Conservation (phyloP, 2,329 filamentous ascomycete species). For the Arthrobotrys pseudoclavata region DNA sequence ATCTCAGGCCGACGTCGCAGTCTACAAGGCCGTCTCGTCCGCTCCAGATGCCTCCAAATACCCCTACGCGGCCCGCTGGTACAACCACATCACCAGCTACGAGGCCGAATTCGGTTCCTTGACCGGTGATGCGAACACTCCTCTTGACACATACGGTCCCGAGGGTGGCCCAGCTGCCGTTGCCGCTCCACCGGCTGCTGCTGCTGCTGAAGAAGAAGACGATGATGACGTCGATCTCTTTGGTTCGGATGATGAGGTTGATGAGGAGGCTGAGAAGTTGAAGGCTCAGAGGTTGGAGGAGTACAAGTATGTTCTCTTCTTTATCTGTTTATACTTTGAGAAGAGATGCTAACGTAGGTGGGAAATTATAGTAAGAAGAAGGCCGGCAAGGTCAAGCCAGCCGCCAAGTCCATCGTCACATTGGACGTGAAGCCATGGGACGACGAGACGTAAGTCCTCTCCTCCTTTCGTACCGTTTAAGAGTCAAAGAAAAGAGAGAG, state of each 20-base stretch:
- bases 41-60: constrained; percentile 86
- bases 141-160: constrained; percentile 91
- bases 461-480: neutral
- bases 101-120: constrained; percentile 92
- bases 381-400: constrained; percentile 89
- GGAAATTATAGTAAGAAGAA: constrained; percentile 91
- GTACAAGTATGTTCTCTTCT: constrained; percentile 62
- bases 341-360: constrained; percentile 1
- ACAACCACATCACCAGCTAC: constrained; percentile 96
- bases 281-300: constrained; percentile 77
- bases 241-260: constrained; percentile 93
- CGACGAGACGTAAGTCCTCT: constrained; percentile 70
- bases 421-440: constrained; percentile 99
- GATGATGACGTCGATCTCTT: constrained; percentile 92
- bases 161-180: constrained; percentile 71
- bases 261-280: constrained; percentile 90
- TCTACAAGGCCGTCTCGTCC: constrained; percentile 87
- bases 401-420: constrained; percentile 96
- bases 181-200: constrained; percentile 83
- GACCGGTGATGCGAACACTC: constrained; percentile 89
- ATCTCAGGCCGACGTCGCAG: constrained; percentile 94
- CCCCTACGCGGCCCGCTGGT: constrained; percentile 96
- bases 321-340: neutral
- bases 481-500: neutral
- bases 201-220: constrained; percentile 71